A percentile compares a stretch with the other conserved stretches of the same genome.
These are phyloP conservation scores for Chalciporus pseudorubinellus DNA, from an alignment of 768 basidiomycete species.

Conservation along the genomic window DNA sequence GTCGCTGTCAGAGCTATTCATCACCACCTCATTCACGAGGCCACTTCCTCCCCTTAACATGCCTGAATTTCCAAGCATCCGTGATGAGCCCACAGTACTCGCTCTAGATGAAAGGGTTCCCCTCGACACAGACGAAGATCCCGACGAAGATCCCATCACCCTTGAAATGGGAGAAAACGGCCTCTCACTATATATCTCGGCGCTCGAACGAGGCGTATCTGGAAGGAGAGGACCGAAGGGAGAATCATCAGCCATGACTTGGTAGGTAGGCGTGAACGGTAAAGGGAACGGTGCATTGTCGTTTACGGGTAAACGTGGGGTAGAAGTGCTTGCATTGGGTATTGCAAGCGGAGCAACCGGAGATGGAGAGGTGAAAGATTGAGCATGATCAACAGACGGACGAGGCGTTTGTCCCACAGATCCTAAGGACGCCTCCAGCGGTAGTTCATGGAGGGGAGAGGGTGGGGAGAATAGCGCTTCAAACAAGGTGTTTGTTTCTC, in stretches of 20 bases:
- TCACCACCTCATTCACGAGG: constrained; percentile 15
- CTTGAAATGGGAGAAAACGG: constrained; percentile 29
- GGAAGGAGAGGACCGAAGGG: constrained; percentile 32
- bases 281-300: constrained; percentile 3
- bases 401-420: too few relatives aligned
- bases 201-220: constrained; percentile 28
- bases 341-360: constrained; percentile 16
- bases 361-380: neutral
- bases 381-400: neutral
- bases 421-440: neutral
- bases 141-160: constrained; percentile 13
- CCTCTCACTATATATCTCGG: constrained; percentile 26
- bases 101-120: constrained; percentile 8
- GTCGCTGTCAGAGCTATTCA: neutral
- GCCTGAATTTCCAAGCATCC: constrained; percentile 7
- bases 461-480: neutral
- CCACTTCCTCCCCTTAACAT: constrained; percentile 15
- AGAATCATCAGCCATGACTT: constrained; percentile 22
- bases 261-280: constrained; percentile 19
- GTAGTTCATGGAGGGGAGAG: neutral
- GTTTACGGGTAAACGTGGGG: neutral
- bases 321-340: neutral
- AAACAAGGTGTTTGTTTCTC: neutral
- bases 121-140: constrained; percentile 10
- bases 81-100: constrained; percentile 11